phyloP scores from a whole-genome alignment of 1,284 basidiomycete genomes.

The Moniliophthora roreri region DNA sequence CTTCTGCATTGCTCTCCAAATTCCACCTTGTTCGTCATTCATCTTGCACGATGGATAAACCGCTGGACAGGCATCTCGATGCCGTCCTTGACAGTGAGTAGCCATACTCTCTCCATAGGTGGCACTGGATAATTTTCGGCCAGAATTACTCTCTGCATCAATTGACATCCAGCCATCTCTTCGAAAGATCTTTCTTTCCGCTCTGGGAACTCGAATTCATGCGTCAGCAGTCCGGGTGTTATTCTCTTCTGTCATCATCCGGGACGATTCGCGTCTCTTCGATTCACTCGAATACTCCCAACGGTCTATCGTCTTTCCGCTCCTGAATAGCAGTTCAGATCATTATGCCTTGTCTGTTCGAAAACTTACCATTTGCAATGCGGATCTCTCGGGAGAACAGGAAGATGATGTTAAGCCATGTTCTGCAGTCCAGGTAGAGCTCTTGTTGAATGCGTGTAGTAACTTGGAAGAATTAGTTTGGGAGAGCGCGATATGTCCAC shows the following conservation, averaged over 20 bases:
- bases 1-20: no score
- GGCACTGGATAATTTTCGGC: not conserved
- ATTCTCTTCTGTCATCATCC: conserved; percentile 24
- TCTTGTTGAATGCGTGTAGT: conserved; percentile 25
- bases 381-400: not conserved
- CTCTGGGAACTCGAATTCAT: conserved; percentile 27
- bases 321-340: conserved; percentile 24
- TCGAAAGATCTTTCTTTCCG: conserved; percentile 20
- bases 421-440: conserved; percentile 20
- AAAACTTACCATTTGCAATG: conserved; percentile 22
- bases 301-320: conserved; percentile 18
- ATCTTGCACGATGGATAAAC: no score
- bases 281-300: conserved; percentile 1
- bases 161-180: conserved; percentile 20
- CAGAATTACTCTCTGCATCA: conserved; percentile 18
- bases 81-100: conserved; percentile 20
- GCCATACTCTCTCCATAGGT: not conserved
- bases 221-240: conserved; percentile 27
- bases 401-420: conserved; percentile 20
- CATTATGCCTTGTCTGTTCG: conserved; percentile 29
- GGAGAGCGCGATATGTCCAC: conserved; percentile 30
- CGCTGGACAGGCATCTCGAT: no score
- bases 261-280: conserved; percentile 27
- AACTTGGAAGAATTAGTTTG: conserved; percentile 32
- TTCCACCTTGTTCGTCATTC: no score